Evolutionary conservation across 108 stramenopile species (phyloP).

Genomic region (Aurantiochytrium sp.): DNA sequence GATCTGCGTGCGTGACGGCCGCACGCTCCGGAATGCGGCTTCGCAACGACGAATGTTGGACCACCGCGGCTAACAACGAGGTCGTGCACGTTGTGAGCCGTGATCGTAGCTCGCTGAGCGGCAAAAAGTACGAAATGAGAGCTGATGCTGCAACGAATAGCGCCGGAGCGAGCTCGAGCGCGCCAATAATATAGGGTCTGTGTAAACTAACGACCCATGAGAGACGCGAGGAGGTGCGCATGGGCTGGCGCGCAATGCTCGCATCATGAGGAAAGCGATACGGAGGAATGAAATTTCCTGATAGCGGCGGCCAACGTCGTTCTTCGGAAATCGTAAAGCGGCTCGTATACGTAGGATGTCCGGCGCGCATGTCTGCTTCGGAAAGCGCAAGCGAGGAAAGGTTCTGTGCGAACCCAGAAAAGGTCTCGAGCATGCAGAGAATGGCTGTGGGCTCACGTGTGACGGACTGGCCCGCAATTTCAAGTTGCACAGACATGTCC

Average conservation of each 20-base stretch:
- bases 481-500: neutral
- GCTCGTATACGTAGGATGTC: neutral
- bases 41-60: slow-evolving; percentile 5
- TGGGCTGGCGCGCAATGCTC: neutral
- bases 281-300: neutral
- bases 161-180: neutral
- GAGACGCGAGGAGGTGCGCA: neutral
- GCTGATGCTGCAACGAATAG: neutral
- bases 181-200: neutral
- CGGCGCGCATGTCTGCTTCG: neutral
- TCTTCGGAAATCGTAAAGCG: neutral
- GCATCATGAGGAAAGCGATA: slow-evolving; percentile 6
- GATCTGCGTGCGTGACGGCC: neutral
- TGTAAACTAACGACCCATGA: neutral
- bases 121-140: neutral
- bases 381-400: neutral
- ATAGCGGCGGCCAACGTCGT: neutral
- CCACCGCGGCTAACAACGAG: neutral
- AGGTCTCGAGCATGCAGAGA: neutral
- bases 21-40: neutral
- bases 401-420: neutral
- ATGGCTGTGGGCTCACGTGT: neutral
- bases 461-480: slow-evolving; percentile 1
- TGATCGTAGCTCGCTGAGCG: neutral
- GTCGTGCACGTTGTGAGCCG: neutral